Evolutionary conservation across 352 stramenopile species (phyloP).

Genomic region (Phytopythium oedochilum): DNA sequence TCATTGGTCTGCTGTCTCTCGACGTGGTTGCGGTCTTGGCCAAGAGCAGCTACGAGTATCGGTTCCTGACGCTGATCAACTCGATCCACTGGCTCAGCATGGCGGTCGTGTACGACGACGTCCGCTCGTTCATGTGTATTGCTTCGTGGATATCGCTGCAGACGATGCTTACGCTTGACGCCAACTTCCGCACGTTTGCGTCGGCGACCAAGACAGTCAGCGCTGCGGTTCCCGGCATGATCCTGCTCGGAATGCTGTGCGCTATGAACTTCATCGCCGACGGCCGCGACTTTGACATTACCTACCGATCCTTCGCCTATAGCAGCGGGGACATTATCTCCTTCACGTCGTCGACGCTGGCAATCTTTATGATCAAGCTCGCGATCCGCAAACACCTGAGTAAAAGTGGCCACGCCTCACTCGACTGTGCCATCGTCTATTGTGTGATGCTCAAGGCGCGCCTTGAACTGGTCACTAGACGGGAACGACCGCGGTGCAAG

Average conservation of each 20-base stretch:
- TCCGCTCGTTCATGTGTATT: constrained; percentile 3
- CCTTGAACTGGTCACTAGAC: neutral
- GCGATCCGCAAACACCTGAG: constrained; percentile 2
- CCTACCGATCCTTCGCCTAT: neutral
- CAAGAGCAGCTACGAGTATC: constrained; percentile 4
- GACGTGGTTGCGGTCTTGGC: neutral
- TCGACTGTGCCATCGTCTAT: neutral
- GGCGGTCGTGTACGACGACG: neutral
- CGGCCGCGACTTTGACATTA: neutral
- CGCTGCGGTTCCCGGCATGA: neutral
- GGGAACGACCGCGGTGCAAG: neutral
- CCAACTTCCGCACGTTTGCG: constrained; percentile 5
- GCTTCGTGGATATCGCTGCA: neutral
- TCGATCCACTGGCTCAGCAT: neutral
- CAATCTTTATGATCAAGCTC: constrained; percentile 4
- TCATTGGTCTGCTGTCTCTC: neutral
- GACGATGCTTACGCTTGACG: neutral
- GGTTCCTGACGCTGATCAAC: constrained; percentile 1
- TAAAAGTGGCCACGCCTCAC: neutral
- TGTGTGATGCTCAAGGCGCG: constrained; percentile 4
- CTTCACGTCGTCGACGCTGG: constrained; percentile 1
- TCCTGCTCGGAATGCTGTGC: constrained; percentile 1
- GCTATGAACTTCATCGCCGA: neutral
- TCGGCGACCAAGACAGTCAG: neutral
- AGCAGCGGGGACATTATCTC: neutral